A percentile compares a stretch with the other conserved stretches of the same genome.
phyloP scores from a whole-genome alignment of 202 grass and related monocot species.

The Sporobolus alterniflorus region DNA sequence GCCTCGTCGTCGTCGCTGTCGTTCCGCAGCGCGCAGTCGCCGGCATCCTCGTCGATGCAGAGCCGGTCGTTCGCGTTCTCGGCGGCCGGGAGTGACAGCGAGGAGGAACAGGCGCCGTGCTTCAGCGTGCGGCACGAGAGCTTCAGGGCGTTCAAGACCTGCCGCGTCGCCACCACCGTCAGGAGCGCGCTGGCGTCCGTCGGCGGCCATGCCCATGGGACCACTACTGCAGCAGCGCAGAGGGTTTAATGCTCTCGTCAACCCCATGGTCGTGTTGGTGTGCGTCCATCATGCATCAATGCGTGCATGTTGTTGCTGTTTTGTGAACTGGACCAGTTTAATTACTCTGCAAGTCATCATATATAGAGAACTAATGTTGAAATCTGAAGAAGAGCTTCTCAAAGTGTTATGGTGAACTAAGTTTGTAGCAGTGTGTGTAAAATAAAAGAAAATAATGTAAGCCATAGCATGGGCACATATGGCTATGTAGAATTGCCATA shows the following conservation, averaged over 20 bases:
- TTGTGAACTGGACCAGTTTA: background rate
- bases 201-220: background rate
- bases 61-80: constrained; percentile 30
- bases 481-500: constrained; percentile 17
- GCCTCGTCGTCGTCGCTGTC: constrained; percentile 37
- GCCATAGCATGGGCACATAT: constrained; percentile 14
- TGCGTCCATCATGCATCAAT: background rate
- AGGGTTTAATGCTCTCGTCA: constrained; percentile 17
- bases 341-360: constrained; percentile 5
- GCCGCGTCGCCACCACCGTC: constrained; percentile 46
- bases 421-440: constrained; percentile 45
- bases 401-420: constrained; percentile 11
- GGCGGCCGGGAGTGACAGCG: constrained; percentile 6
- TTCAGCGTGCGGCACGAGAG: constrained; percentile 56
- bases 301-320: background rate
- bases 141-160: constrained; percentile 45
- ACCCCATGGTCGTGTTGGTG: background rate
- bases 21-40: constrained; percentile 39
- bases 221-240: background rate
- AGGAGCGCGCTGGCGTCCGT: constrained; percentile 43
- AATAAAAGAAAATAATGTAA: constrained; percentile 43
- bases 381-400: background rate
- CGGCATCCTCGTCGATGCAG: constrained; percentile 33
- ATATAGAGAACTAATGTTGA: constrained; percentile 1
- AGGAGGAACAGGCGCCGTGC: constrained; percentile 38